phyloP scores from a whole-genome alignment of 805 yeast genomes.

The Komagataella kurtzmanii region DNA sequence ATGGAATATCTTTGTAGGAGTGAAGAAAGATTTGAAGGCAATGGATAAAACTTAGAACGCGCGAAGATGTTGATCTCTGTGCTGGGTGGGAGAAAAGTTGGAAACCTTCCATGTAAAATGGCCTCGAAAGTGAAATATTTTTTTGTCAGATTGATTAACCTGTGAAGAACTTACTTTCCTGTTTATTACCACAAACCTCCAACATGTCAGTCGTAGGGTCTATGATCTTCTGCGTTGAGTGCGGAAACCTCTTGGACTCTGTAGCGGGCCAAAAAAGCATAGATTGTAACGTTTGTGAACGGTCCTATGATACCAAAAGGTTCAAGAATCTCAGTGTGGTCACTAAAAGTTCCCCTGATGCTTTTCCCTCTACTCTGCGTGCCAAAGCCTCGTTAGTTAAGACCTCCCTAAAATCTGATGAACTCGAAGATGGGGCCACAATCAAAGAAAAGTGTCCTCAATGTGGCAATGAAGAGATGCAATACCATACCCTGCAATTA shows the following conservation, averaged over 20 bases:
- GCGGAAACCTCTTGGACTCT: slow-evolving; percentile 83
- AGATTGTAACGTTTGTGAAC: slow-evolving; percentile 40
- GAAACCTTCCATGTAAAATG: slow-evolving; percentile 2
- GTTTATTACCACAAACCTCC: not conserved
- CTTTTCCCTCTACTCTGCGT: slow-evolving; percentile 79
- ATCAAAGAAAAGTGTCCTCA: slow-evolving; percentile 97
- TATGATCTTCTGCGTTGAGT: slow-evolving; percentile 81
- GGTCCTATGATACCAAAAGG: slow-evolving; percentile 25
- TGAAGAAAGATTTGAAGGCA: not conserved
- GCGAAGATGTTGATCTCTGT: not conserved
- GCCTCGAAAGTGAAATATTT: slow-evolving; percentile 1
- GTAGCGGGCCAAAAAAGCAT: slow-evolving; percentile 34
- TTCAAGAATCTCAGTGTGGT: slow-evolving; percentile 76
- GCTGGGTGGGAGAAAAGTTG: not conserved
- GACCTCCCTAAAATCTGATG: slow-evolving; percentile 63
- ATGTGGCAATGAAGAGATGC: slow-evolving; percentile 98
- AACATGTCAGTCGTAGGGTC: slow-evolving; percentile 92
- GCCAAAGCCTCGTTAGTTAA: slow-evolving; percentile 84
- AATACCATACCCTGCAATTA: slow-evolving; percentile 88
- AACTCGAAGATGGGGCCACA: slow-evolving; percentile 88
- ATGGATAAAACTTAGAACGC: not conserved
- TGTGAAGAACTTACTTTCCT: not conserved
- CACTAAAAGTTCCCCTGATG: slow-evolving; percentile 81
- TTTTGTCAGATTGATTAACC: not conserved
- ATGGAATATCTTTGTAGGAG: not conserved